These are phyloP conservation scores for Macadamia integrifolia DNA, from an alignment of 164 flowering plant species.

Conservation along the genomic window DNA sequence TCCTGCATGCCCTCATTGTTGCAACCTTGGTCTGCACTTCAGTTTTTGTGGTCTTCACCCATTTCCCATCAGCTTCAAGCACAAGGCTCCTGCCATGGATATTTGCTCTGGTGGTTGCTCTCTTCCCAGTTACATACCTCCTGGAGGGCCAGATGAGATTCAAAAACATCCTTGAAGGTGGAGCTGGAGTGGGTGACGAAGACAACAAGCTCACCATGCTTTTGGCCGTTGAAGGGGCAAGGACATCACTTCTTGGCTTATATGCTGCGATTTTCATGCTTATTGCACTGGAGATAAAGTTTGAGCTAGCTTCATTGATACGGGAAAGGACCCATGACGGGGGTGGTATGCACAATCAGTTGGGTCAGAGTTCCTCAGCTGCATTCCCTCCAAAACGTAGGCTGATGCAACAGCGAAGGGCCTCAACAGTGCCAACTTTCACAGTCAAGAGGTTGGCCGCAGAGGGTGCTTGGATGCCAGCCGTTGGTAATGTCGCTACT, in stretches of 20 bases:
- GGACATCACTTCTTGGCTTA: slow-evolving; percentile 89
- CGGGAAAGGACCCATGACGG: slow-evolving; percentile 63
- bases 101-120: slow-evolving; percentile 90
- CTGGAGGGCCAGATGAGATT: slow-evolving; percentile 88
- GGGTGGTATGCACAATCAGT: slow-evolving; percentile 38
- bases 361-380: slow-evolving; percentile 39
- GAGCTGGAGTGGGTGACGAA: slow-evolving; percentile 41
- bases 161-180: slow-evolving; percentile 35
- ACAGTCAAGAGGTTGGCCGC: slow-evolving; percentile 83
- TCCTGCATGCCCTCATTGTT: slow-evolving; percentile 72
- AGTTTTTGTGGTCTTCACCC: slow-evolving; percentile 87
- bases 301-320: slow-evolving; percentile 78
- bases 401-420: slow-evolving; percentile 78
- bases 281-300: slow-evolving; percentile 85
- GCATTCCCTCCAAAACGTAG: slow-evolving; percentile 61
- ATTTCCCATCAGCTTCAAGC: slow-evolving; percentile 95
- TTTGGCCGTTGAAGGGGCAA: slow-evolving; percentile 91
- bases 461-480: slow-evolving; percentile 99
- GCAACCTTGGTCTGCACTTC: slow-evolving; percentile 77
- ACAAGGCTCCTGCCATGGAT: slow-evolving; percentile 85
- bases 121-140: slow-evolving; percentile 91
- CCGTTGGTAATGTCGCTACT: slow-evolving; percentile 94
- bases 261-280: slow-evolving; percentile 97
- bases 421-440: slow-evolving; percentile 57
- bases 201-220: slow-evolving; percentile 61